Evolutionary conservation across 257 asterid species (phyloP), one percentile per base, ranked within the genome.

Genomic region (Paraleonurus japonicus): DNA sequence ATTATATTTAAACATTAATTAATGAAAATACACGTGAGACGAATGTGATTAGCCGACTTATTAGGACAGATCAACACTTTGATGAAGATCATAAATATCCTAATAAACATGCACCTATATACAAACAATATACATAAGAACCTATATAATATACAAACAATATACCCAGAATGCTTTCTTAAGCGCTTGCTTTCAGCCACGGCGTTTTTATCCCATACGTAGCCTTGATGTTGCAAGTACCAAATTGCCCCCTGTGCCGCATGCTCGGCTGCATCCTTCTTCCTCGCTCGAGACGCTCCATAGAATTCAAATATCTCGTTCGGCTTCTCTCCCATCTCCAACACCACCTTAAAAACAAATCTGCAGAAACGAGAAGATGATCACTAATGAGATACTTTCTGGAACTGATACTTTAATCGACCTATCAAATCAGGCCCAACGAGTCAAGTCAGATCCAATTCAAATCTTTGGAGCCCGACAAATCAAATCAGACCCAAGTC

Each of bases 161-260:
- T 13, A 32, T 3, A 28, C 41, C 10, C 41, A 7, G 30, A 22
- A 41, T 51, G 41, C 62, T 77, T 43, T 33, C 2, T 22, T n/a
- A 23, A 19, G 53, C 67, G 13, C n/a, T 35, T 57, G 13, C 11
- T 9, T 48, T 66, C 60, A 51, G 19, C 45, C 57, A 19, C 57
- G 57, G 37, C 27, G 61, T 48, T 69, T 63, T 69, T 67, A 54
- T 79, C 79, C 81, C 75, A 50, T 47, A 81, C 8, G 67, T 86
- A 86, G 15, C 92, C 95, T 81, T 80, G 83, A 15, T 76, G 72
- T 74, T 82, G 78, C 53, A 95, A 73, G 84, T 61, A 88, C 96
- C 96, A 91, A 50, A 95, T 85, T 6, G 87, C 92, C 32, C 89
- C 98, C 57, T 82, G 80, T 16, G 99, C 98, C 22, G 99, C 97